These are phyloP conservation scores for Microbotryum intermedium DNA, from an alignment of 1,284 basidiomycete species.

Conservation along the genomic window DNA sequence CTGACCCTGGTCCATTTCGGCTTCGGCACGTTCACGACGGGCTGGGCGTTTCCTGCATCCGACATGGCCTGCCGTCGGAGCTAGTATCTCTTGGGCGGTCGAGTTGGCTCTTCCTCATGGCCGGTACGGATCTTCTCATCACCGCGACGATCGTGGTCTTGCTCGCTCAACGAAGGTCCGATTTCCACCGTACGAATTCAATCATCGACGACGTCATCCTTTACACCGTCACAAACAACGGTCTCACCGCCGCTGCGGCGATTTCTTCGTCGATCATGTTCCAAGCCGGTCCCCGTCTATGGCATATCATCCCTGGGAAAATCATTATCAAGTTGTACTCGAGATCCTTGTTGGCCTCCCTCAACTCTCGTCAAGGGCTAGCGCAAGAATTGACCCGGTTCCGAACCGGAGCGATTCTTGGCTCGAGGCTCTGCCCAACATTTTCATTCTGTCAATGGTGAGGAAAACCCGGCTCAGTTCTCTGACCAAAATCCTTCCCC, in stretches of 20 bases:
- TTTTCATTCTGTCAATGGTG: too few relatives aligned
- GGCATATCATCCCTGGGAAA: not conserved
- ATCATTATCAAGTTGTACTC: not conserved
- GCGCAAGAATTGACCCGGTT: too few relatives aligned
- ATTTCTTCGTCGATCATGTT: not conserved
- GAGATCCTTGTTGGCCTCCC: not conserved
- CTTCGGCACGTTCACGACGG: not conserved
- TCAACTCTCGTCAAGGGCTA: too few relatives aligned
- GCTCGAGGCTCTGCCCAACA: too few relatives aligned
- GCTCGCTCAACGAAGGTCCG: not conserved
- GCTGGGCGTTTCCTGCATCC: not conserved
- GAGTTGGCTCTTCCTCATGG: not conserved
- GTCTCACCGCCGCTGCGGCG: not conserved
- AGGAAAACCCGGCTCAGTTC: too few relatives aligned
- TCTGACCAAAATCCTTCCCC: too few relatives aligned
- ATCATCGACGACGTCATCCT: not conserved
- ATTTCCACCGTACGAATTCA: not conserved
- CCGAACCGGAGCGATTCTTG: too few relatives aligned
- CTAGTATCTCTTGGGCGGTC: not conserved
- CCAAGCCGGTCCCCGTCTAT: too few relatives aligned
- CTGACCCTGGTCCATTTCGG: not conserved
- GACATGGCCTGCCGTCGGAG: not conserved
- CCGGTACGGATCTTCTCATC: not conserved
- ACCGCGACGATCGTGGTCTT: not conserved
- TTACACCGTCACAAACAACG: constrained; percentile 1